These are phyloP conservation scores for Amanita polypyramis DNA, from an alignment of 768 basidiomycete genomes.

Conservation along the genomic window DNA sequence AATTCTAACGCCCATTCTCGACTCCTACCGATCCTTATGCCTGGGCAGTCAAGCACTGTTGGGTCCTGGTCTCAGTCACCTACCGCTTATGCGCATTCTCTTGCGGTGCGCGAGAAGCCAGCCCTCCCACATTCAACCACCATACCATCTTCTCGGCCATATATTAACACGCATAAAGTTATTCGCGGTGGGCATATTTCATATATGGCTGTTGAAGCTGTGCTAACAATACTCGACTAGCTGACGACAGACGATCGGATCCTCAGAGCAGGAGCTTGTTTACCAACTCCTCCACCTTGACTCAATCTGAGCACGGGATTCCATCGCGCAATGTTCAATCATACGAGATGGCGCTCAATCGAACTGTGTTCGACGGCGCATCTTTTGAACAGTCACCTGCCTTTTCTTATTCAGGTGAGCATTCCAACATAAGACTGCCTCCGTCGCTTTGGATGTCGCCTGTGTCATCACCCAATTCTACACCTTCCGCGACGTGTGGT, in stretches of 20 bases:
- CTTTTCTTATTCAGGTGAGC: conserved; percentile 32
- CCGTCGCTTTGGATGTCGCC: conserved; percentile 86
- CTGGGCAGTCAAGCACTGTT: not conserved
- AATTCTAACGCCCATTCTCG: not conserved
- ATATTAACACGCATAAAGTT: conserved; percentile 12
- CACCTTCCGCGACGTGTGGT: conserved; percentile 30
- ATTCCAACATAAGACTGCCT: conserved; percentile 44
- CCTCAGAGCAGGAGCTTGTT: not conserved
- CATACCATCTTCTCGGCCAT: conserved; percentile 14
- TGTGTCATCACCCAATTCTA: conserved; percentile 31
- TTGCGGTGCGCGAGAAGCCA: conserved; percentile 17
- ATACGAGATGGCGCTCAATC: not conserved
- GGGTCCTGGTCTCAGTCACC: conserved; percentile 21
- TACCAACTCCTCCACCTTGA: not conserved
- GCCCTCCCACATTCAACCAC: conserved; percentile 21
- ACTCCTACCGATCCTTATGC: not conserved
- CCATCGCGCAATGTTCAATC: not conserved
- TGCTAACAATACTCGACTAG: conserved; percentile 1
- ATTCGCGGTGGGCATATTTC: conserved; percentile 13
- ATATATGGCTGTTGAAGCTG: not conserved
- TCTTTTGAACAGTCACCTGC: conserved; percentile 13
- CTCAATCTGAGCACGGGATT: not conserved
- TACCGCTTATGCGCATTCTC: conserved; percentile 12
- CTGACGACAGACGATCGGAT: conserved; percentile 7
- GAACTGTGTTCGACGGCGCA: conserved; percentile 7